These are phyloP conservation scores for Amanita pallidorosea DNA, from an alignment of 768 basidiomycete species.

Conservation along the genomic window DNA sequence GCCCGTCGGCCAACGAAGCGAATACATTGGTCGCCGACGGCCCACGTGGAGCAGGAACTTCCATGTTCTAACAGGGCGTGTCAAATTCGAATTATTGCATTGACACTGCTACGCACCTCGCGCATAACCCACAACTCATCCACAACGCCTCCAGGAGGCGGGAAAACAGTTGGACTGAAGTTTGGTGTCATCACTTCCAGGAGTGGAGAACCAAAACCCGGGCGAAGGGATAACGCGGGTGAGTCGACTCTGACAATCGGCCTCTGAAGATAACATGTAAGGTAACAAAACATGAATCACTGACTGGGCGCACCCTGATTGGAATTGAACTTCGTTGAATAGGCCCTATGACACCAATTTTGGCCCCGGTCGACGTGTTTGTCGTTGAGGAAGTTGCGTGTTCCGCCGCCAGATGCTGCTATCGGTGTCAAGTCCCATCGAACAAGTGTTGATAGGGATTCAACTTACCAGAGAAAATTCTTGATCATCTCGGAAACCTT, in stretches of 20 bases:
- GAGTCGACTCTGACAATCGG: constrained; percentile 16
- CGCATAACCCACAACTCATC: constrained; percentile 22
- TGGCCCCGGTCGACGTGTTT: not conserved
- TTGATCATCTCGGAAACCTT: constrained; percentile 28
- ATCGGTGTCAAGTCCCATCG: not conserved
- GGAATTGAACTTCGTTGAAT: constrained; percentile 15
- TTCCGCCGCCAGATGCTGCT: constrained; percentile 11
- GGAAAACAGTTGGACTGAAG: constrained; percentile 22
- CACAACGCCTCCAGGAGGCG: constrained; percentile 20
- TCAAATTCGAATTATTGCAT: not conserved
- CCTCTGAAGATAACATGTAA: constrained; percentile 11
- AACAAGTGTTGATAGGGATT: not conserved
- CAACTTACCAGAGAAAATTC: constrained; percentile 24
- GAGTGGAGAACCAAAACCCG: constrained; percentile 20
- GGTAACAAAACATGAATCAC: not conserved
- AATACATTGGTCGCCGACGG: not conserved
- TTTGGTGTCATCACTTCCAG: constrained; percentile 21
- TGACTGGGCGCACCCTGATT: constrained; percentile 11
- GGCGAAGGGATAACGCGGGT: constrained; percentile 18
- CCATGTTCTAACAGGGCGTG: not conserved
- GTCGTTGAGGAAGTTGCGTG: constrained; percentile 6
- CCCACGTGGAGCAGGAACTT: not conserved
- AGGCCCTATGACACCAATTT: constrained; percentile 14
- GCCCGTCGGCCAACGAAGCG: not conserved
- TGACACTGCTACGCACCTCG: constrained; percentile 14